Evolutionary conservation across 2,329 filamentous ascomycete genomes (phyloP), one percentile per base, ranked within the genome.

Genomic region (Nemania abortiva): DNA sequence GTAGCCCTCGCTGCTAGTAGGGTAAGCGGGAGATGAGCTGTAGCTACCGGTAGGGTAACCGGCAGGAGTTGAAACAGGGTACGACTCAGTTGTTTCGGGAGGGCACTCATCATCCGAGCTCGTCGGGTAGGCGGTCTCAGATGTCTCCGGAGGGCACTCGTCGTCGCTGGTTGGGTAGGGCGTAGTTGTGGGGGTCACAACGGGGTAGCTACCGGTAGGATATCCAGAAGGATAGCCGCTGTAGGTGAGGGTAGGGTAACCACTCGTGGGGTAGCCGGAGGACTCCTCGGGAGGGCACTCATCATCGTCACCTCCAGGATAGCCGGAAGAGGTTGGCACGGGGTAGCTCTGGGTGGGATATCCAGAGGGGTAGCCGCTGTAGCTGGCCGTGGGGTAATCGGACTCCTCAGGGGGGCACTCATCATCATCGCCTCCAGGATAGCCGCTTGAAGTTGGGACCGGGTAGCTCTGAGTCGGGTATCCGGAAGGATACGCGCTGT

Each of bases 361-460:
- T 60, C 63, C 67, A 4, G 67, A 63, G 37, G 67, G 58, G 52
- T 37, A 47, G 1, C 0, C 42, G 68, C 64, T 68, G 60, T 70
- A 68, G 65, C 42, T 67, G 47, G 59, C 61, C 9, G 68, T 45
- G 6, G 68, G 65, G 22, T 68, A 65, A 34, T 61, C 58, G 49
- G 31, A 31, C 27, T 56, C 60, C 58, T 61, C 61, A n/a, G 61
- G 52, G 11, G 66, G 62, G 52, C 63, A 69, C 22, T 71, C 69
- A 37, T 68, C 66, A 7, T 64, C 69, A 15, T 68, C 71, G 39
- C 39, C 58, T 13, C 65, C 70, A n/a, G 68, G 63, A n/a, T 70
- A 69, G 49, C 57, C 61, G 31, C 57, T 68, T 20, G 65, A 31
- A 13, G 59, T 70, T 10, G 64, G 68, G 18, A 64, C 68, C 34